phyloP scores from a whole-genome alignment of 2,329 filamentous ascomycete species.

The Microthyrium microscopicum region DNA sequence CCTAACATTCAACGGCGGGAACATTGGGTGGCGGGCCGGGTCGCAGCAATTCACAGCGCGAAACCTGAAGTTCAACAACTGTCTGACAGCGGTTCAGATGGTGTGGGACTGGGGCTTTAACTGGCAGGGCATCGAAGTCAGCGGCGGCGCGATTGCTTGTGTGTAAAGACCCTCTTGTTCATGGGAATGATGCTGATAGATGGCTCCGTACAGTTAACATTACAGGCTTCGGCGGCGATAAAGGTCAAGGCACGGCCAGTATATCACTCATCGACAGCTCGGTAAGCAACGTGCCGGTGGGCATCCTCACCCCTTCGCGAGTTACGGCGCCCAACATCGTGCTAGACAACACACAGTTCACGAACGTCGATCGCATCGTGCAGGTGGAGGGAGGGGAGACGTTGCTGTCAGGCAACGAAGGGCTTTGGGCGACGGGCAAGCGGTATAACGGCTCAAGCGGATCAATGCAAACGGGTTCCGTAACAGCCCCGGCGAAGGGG shows the following conservation, averaged over 20 bases:
- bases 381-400: neutral
- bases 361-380: neutral
- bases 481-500: neutral
- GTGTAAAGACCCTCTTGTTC: too few relatives aligned
- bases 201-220: neutral
- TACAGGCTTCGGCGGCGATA: neutral
- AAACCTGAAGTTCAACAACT: neutral
- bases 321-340: slow-evolving; percentile 1
- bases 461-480: neutral
- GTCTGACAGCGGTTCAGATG: neutral
- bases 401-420: neutral
- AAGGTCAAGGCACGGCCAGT: neutral
- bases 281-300: too few relatives aligned
- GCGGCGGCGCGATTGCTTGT: neutral
- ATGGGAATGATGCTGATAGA: too few relatives aligned
- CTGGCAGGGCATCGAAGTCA: slow-evolving; percentile 1
- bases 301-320: too few relatives aligned
- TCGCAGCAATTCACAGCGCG: neutral
- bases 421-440: neutral
- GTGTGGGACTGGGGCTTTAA: slow-evolving; percentile 3
- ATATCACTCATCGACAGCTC: too few relatives aligned
- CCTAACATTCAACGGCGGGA: neutral
- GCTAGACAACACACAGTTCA: neutral
- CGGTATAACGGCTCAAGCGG: neutral
- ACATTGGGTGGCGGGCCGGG: neutral